A percentile compares a stretch with the other conserved stretches of the same genome.
phyloP scores from a whole-genome alignment of 176 grass and related monocot genomes.

The Aegilops bicornis region DNA sequence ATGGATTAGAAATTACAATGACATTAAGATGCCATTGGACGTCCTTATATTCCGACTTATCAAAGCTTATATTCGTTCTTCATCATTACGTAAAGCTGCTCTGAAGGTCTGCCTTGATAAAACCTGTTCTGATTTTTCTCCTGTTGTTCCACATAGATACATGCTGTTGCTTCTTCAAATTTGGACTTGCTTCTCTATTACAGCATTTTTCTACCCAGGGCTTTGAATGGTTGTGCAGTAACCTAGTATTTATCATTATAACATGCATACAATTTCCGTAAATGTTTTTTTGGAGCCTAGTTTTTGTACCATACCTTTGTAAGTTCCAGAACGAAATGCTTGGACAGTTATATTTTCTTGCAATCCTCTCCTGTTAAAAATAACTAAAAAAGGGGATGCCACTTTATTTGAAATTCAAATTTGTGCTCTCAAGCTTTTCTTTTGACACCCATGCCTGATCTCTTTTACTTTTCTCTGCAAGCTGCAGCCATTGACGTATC shows the following conservation, averaged over 20 bases:
- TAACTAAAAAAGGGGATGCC: background rate
- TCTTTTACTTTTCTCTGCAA: conserved; percentile 23
- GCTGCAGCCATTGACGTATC: conserved; percentile 5
- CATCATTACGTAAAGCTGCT: conserved; percentile 74
- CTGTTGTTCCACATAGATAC: conserved; percentile 9
- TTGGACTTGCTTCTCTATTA: background rate
- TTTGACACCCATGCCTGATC: background rate
- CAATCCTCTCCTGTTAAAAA: background rate
- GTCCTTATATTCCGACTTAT: conserved; percentile 77
- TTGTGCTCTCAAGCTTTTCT: background rate
- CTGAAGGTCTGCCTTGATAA: conserved; percentile 49
- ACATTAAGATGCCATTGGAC: conserved; percentile 65
- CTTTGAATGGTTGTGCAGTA: background rate
- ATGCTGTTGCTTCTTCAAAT: background rate
- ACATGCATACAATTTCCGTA: background rate
- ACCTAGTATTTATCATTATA: background rate
- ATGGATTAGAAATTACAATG: conserved; percentile 89
- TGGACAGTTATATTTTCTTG: background rate
- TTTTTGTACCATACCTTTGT: background rate
- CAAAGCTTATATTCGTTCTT: conserved; percentile 74
- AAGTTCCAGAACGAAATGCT: background rate
- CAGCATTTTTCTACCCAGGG: background rate
- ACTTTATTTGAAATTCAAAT: background rate
- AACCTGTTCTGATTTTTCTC: background rate
- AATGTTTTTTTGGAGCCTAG: background rate